These are phyloP conservation scores for Beta corolliflora DNA, from an alignment of 179 eudicot species.

Conservation along the genomic window DNA sequence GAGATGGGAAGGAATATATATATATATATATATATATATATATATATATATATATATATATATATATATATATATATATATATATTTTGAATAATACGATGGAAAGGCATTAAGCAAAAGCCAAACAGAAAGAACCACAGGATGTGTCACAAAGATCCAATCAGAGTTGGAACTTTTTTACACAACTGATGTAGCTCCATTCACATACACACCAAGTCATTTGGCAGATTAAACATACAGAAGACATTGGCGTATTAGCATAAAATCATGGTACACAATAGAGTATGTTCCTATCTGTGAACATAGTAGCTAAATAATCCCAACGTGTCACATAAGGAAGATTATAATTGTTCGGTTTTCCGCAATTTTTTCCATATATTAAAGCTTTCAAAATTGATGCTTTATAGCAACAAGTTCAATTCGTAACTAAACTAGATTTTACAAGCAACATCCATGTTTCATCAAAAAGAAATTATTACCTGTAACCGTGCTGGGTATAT, in stretches of 20 bases:
- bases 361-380: too few relatives aligned
- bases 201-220: background rate
- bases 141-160: background rate
- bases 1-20: too few relatives aligned
- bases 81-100: too few relatives aligned
- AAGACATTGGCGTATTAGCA: background rate
- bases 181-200: background rate
- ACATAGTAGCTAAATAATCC: too few relatives aligned
- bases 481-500: conserved; percentile 76
- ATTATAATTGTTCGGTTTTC: too few relatives aligned
- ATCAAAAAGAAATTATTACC: conserved; percentile 41
- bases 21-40: too few relatives aligned
- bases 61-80: too few relatives aligned
- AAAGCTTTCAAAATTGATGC: background rate
- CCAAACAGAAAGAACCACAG: background rate
- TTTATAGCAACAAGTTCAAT: background rate
- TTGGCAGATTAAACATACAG: background rate
- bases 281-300: too few relatives aligned
- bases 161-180: background rate
- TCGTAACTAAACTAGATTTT: background rate
- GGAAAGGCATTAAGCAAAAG: background rate
- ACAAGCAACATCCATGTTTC: background rate
- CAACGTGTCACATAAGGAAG: too few relatives aligned
- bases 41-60: too few relatives aligned
- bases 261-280: background rate